Base-by-base conservation (phyloP, 23 red algal genomes). In the Gracilaria gracilis region DNA sequence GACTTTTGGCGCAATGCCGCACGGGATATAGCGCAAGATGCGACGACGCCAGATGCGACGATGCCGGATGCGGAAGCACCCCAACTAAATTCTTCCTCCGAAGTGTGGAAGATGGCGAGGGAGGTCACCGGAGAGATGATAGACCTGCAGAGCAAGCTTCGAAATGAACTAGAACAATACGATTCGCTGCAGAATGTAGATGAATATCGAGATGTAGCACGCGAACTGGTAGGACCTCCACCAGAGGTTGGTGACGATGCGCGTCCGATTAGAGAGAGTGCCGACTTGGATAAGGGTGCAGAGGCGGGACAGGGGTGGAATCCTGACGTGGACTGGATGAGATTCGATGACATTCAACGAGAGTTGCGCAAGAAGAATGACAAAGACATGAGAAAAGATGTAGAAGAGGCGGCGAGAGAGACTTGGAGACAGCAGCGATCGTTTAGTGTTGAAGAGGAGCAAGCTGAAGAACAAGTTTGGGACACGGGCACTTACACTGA, bases 1-100 rank as follows among this genome's bases (percentile, higher is more conserved):
- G 93, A 95, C 79, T 84, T 89, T 51, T 95, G 93, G 93, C 57
- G 93, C 20, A 20, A n/a, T 29, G 79, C 93, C 37, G 93, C 93
- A 16, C 75, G 85, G 9, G 85, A 89, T 37, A 44, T 95, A 1
- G 25, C 84, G 24, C 42, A 72, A 24, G 83, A 48, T 9, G 72
- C 9, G 15, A 17, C 35, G 44, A 48, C 44, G 44, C 44, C 44
- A 48, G 32, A 67, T 79, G 49, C 44, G 51, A 9, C 51, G 17
- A 19, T 55, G 7, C 9, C 51, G 17, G 51, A 55, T 55, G 51
- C 1, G 14, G 9, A 55, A 20, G 1, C 16, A 15, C 16, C 51
- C 8, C 46, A 55, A 15, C 17, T 19, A 1, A 32, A 31, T 9
- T 9, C 64, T 55, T 15, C 84, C 23, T 55, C 23, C 0, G 70